Evolutionary conservation across 2,329 filamentous ascomycete genomes (phyloP).

Genomic region (Phialophora macrospora): DNA sequence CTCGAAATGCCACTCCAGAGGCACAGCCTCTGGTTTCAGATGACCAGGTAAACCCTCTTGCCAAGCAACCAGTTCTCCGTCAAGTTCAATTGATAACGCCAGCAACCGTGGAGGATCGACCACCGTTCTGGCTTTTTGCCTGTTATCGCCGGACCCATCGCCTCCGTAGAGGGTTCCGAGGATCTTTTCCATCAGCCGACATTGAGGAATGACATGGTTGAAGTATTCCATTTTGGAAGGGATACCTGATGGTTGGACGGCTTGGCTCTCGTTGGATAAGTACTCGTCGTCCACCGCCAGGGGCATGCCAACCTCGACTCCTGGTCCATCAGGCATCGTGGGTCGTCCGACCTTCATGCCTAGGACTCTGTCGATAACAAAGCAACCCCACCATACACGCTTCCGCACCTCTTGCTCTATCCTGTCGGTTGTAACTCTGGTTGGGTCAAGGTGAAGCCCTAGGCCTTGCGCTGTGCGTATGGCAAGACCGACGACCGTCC

Average conservation of each 20-base stretch:
- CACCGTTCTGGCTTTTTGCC: conserved; percentile 2
- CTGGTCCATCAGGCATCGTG: conserved; percentile 13
- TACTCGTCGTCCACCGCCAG: conserved; percentile 17
- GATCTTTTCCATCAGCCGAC: conserved; percentile 16
- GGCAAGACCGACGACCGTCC: conserved; percentile 14
- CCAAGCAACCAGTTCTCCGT: conserved; percentile 12
- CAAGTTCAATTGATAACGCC: conserved; percentile 12
- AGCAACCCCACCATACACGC: conserved; percentile 15
- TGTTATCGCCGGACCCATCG: background rate
- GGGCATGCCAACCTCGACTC: conserved; percentile 11
- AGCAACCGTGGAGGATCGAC: conserved; percentile 9
- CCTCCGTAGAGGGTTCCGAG: conserved; percentile 9
- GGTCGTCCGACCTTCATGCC: conserved; percentile 14
- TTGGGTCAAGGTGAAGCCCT: conserved; percentile 13
- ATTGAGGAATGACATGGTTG: conserved; percentile 15
- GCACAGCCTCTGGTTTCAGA: conserved; percentile 9
- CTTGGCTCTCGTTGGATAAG: background rate
- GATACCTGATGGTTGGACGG: conserved; percentile 1
- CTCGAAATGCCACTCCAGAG: conserved; percentile 14
- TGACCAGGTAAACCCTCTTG: conserved; percentile 6
- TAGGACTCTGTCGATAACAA: conserved; percentile 12
- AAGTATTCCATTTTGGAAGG: conserved; percentile 17
- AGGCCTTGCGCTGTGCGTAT: conserved; percentile 16
- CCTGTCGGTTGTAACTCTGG: conserved; percentile 5
- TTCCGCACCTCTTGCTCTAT: conserved; percentile 15